Conservation (phyloP, 2,329 filamentous ascomycete species). For the Lasiodiplodia gonubiensis region DNA sequence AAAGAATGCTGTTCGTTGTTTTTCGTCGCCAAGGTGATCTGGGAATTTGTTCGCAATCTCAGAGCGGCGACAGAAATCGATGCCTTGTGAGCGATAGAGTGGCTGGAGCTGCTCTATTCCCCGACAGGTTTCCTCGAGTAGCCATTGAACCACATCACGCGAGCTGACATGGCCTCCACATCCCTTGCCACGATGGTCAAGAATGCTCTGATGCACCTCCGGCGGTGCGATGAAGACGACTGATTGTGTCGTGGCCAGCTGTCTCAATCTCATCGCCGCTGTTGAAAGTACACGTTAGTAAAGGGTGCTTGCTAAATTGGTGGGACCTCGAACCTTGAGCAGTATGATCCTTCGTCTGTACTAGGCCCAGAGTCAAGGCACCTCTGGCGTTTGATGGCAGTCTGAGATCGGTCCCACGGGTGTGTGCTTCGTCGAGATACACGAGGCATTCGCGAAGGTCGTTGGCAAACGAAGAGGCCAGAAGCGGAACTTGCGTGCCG, state of each 20-base stretch:
- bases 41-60: constrained; percentile 55
- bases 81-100: constrained; percentile 65
- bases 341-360: constrained; percentile 65
- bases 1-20: constrained; percentile 51
- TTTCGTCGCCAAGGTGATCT: constrained; percentile 46
- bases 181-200: constrained; percentile 51
- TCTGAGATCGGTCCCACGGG: constrained; percentile 65
- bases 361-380: constrained; percentile 62
- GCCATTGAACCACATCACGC: constrained; percentile 63
- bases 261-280: constrained; percentile 70
- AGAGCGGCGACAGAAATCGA: constrained; percentile 64
- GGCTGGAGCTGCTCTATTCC: constrained; percentile 64
- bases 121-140: constrained; percentile 67
- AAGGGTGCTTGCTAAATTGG: constrained; percentile 67
- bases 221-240: constrained; percentile 13
- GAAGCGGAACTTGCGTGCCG: constrained; percentile 50
- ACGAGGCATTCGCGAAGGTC: constrained; percentile 59
- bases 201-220: constrained; percentile 66
- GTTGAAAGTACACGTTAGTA: constrained; percentile 45
- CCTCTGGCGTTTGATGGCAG: constrained; percentile 56
- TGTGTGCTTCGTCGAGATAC: constrained; percentile 67
- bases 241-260: constrained; percentile 39
- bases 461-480: constrained; percentile 62
- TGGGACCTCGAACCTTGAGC: constrained; percentile 58
- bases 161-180: constrained; percentile 48